Base-by-base conservation (phyloP, 352 stramenopile species). In the Phytophthora ohioensis region DNA sequence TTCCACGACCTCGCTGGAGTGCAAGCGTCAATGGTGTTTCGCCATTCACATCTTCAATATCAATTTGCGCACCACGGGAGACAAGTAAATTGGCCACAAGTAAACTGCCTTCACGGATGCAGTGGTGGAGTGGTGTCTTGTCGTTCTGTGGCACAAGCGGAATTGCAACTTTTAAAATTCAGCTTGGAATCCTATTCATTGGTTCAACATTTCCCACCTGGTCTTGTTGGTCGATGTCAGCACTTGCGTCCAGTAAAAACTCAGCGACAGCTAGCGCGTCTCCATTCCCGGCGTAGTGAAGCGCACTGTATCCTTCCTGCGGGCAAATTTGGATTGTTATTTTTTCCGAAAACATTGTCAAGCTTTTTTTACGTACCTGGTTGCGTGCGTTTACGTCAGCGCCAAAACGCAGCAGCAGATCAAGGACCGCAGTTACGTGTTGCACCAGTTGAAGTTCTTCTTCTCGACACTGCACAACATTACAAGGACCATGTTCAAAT, bases 51-150 rank as follows among this genome's bases (percentile, higher is more conserved):
- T 73, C 58, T 43, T 36, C n/a, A 5, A 69, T 30, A 36, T 74
- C 64, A 27, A 77, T 64, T 13, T 65, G 54, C 3, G 63, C 64
- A 1, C 69, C 69, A 34, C 31, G 59, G 8, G 54, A 65, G 7
- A 77, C 30, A 30, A 78, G 32, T 4, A 74, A 36, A 17, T 62
- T 66, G 15, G 56, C 49, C 11, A 73, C 55, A 8, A 67, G 55
- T 17, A 70, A 47, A 43, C 51, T 71, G 3, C 35, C 55, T 45
- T 74, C 70, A 5, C 63, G 38, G 15, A 75, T 70, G 48, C 65
- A 64, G 12, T 67, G 58, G 9, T 73, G 71, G 0, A 79, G 62
- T 3, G 71, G 52, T 2, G 71, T 69, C n/a, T 57, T 69, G 6
- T 60, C 71, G 8, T 64, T 69, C 71, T 75, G 60, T 46, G 39